Evolutionary conservation across 345 rosid genomes (phyloP), one percentile per base, ranked within the genome.

Genomic region (Draba incana): DNA sequence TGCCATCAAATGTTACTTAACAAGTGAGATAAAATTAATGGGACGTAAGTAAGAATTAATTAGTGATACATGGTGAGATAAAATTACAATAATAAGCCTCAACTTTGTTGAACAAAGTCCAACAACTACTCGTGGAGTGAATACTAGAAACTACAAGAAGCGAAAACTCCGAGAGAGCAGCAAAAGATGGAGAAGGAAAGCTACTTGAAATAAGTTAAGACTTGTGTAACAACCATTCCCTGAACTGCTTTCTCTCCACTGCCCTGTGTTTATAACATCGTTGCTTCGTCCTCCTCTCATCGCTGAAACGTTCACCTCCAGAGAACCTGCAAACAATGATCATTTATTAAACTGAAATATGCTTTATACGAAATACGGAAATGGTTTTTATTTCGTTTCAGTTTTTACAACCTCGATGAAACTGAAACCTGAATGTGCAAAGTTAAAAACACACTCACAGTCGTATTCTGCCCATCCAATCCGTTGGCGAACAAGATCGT

Each of bases 401-500:
- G 35, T 31, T 31, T 31, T 7, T 31, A 31, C 35, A 31, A 31
- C 0, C 35, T 31, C 35, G 6, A 31, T 5, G 37, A 53, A 11
- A 28, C 4, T 31, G 2, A 31, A 16, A 12, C 23, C 10, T 4
- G n/a, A 10, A 16, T 62, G 4, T 27, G 15, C 51, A 41, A n/a
- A 50, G 25, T 10, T n/a, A 37, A 10, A 8, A 44, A 23, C 20
- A 67, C 16, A 85, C 97, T 86, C 81, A 90, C 98, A 92, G 77
- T 92, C 86, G 50, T 88, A 90, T 76, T 82, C 85, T 15, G 88
- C 38, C 97, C 98, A 92, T 75, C 98, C 98, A n/a, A 92, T 78
- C 71, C 85, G 84, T 72, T 86, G 97, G 56, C 77, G 84, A 33
- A 76, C 94, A 66, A 92, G 72, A 71, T 92, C 96, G 30, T 92